Evolutionary conservation across 164 flowering plant species (phyloP), one percentile per base, ranked within the genome.

Genomic region (Paratinospora sagittata): DNA sequence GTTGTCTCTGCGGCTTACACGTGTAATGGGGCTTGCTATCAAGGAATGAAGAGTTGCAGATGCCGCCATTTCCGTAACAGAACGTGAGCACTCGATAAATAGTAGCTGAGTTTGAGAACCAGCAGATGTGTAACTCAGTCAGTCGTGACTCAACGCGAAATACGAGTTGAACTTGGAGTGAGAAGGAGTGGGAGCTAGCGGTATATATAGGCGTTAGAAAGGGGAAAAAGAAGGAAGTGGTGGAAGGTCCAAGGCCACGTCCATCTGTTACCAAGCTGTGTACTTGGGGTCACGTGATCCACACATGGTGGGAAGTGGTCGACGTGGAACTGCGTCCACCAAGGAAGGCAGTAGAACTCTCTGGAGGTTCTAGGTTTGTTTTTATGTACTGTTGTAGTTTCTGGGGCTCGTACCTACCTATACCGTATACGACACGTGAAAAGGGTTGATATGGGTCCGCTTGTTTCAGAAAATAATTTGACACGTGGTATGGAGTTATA

Each of bases 21-120:
- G 7, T 24, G 72, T 58, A 2, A 60, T 39, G 23, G 47, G 65
- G 43, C 19, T 76, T 1, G 74, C 67, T 0, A 81, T 30, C 72
- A 73, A 63, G 23, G 79, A 68, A 36, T 80, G 85, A 77, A 78
- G 72, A 17, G 76, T 30, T 23, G 69, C 47, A 39, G 82, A 64
- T 0, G 72, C 26, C 3, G 84, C 83, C 84, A 81, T 81, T 41
- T 26, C 23, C 13, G n/a, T n/a, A 24, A 4, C 41, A 14, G 2
- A 24, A 16, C 61, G n/a, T 5, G 27, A 65, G 27, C 36, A 10
- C 41, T 27, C 1, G 4, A 30, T 30, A 30, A 30, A 63, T 39
- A 4, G 34, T 30, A 30, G 36, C 33, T 63, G 7, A 3, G 21
- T 11, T 3, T 19, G 49, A 37, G 11, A 17, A 7, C 6, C 27